A percentile compares a stretch with the other conserved stretches of the same genome.
These are phyloP conservation scores for Coleophoma cylindrospora DNA, from an alignment of 2,329 filamentous ascomycete species.

Conservation along the genomic window DNA sequence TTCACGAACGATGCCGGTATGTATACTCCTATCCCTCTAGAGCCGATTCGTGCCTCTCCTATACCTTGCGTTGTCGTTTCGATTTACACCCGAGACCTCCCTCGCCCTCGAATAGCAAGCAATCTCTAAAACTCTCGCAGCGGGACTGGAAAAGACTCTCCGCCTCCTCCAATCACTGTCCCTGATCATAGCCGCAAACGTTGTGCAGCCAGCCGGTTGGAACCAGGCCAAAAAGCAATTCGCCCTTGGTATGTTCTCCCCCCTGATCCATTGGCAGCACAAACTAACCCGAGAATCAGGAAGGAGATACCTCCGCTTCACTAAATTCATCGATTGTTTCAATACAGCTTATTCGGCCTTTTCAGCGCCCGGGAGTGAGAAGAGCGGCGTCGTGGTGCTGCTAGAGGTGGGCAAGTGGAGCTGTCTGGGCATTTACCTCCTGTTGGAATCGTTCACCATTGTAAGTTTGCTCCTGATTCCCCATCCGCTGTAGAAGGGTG, in stretches of 20 bases:
- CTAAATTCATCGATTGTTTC: constrained; percentile 62
- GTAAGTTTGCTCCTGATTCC: constrained; percentile 34
- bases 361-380: constrained; percentile 1
- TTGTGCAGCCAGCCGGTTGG: constrained; percentile 34
- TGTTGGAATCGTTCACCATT: constrained; percentile 61
- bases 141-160: constrained; percentile 56
- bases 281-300: constrained; percentile 22
- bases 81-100: neutral
- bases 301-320: constrained; percentile 62
- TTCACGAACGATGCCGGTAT: constrained; percentile 22
- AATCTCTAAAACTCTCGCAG: constrained; percentile 26
- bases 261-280: too few species aligned
- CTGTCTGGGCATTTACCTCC: constrained; percentile 61
- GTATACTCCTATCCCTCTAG: neutral
- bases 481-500: neutral
- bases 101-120: neutral
- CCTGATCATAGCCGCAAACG: constrained; percentile 41
- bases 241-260: constrained; percentile 30
- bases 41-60: neutral
- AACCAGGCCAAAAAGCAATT: constrained; percentile 32
- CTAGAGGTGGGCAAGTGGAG: constrained; percentile 52
- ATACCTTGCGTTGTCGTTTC: neutral
- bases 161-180: constrained; percentile 50
- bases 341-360: constrained; percentile 41
- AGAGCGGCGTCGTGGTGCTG: constrained; percentile 31